Evolutionary conservation across 2,329 filamentous ascomycete genomes (phyloP).

Genomic region (Trichophyton equinum): DNA sequence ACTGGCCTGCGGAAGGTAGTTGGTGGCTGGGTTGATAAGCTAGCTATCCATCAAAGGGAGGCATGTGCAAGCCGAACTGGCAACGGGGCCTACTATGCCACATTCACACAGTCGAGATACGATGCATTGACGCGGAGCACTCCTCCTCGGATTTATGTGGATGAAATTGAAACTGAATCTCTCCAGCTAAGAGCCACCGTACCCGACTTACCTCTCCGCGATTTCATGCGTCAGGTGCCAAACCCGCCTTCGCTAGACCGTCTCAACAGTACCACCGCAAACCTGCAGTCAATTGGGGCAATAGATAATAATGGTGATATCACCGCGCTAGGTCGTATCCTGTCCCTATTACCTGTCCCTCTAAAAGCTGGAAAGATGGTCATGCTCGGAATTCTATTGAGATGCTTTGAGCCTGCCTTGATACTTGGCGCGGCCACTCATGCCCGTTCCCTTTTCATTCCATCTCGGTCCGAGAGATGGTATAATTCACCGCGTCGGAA

Average conservation of each 20-base stretch:
- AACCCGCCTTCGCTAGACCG: constrained; percentile 32
- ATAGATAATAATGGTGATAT: constrained; percentile 33
- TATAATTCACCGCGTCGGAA: constrained; percentile 14
- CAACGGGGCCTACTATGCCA: constrained; percentile 38
- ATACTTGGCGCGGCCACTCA: constrained; percentile 29
- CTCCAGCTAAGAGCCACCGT: constrained; percentile 32
- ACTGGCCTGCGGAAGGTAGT: constrained; percentile 29
- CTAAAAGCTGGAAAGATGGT: constrained; percentile 40
- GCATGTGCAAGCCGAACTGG: constrained; percentile 40
- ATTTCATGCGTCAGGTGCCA: constrained; percentile 34
- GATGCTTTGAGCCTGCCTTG: constrained; percentile 40
- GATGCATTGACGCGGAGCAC: constrained; percentile 22
- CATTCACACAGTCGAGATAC: constrained; percentile 31
- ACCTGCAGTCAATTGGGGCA: constrained; percentile 31
- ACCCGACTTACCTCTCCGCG: constrained; percentile 27
- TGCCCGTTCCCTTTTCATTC: constrained; percentile 23
- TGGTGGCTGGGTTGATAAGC: constrained; percentile 37
- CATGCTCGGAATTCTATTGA: constrained; percentile 39
- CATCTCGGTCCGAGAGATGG: constrained; percentile 9
- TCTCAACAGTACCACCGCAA: constrained; percentile 28
- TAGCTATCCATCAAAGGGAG: constrained; percentile 37
- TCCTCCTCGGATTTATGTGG: constrained; percentile 32
- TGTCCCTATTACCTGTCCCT: constrained; percentile 32
- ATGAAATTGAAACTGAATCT: constrained; percentile 34
- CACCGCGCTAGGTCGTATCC: constrained; percentile 36